These are phyloP conservation scores for Cairneyella variabilis DNA, from an alignment of 495 filamentous ascomycete genomes.

Conservation along the genomic window DNA sequence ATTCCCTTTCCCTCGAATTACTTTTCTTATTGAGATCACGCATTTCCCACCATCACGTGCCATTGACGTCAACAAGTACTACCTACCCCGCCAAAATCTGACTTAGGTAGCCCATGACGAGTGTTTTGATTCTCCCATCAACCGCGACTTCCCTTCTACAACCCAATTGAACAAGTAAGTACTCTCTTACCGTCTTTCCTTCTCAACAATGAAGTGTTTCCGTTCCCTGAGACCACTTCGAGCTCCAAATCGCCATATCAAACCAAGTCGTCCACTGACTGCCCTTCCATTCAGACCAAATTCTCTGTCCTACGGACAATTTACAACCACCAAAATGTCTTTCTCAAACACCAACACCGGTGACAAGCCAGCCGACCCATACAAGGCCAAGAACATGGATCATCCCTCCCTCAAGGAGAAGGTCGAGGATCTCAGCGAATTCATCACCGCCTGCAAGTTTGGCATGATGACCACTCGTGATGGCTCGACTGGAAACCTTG, in stretches of 20 bases:
- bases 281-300: background rate
- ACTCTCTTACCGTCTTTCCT: background rate
- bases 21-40: too few species aligned
- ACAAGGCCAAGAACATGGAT: slow-evolving; percentile 68
- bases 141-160: background rate
- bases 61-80: background rate
- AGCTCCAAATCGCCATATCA: background rate
- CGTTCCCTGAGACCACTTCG: background rate
- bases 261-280: slow-evolving; percentile 1
- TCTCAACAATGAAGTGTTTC: background rate
- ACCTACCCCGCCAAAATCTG: background rate
- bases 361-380: slow-evolving; percentile 65
- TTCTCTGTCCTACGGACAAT: background rate
- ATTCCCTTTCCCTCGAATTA: too few species aligned
- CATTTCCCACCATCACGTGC: too few species aligned
- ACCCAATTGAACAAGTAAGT: background rate
- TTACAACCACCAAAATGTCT: slow-evolving; percentile 17
- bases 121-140: background rate
- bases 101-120: slow-evolving; percentile 7
- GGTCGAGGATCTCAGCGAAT: slow-evolving; percentile 67
- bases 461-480: slow-evolving; percentile 72
- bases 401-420: slow-evolving; percentile 67
- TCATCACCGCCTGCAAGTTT: slow-evolving; percentile 71
- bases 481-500: slow-evolving; percentile 51
- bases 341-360: slow-evolving; percentile 54